Evolutionary conservation across 371 early-diverging fungal genomes (phyloP).

Genomic region (Choanephora cucurbitarum): DNA sequence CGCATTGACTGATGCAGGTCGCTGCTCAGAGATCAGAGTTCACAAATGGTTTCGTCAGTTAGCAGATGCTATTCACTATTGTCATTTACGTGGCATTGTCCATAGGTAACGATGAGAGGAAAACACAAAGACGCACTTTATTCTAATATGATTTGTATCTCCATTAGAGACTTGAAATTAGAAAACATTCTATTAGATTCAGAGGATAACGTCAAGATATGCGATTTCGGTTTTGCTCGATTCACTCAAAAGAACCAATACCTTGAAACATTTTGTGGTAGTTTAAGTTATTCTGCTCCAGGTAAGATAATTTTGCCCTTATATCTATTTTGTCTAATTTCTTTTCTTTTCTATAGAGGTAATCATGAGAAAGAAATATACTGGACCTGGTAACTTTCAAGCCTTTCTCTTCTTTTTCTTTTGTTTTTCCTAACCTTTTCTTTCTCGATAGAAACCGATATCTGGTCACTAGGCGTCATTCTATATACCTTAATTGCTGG

Average conservation of each 20-base stretch:
- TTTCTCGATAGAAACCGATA: conserved; percentile 67
- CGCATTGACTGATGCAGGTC: conserved; percentile 62
- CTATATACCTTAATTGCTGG: conserved; percentile 82
- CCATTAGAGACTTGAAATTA: conserved; percentile 77
- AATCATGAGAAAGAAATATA: conserved; percentile 73
- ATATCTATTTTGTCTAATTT: neutral
- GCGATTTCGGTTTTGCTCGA: conserved; percentile 92
- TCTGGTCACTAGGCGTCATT: conserved; percentile 88
- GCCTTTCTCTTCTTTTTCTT: neutral
- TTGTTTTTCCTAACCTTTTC: conserved; percentile 5
- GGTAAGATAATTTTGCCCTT: conserved; percentile 20
- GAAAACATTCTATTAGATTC: conserved; percentile 83
- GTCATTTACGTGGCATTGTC: conserved; percentile 76
- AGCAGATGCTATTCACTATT: conserved; percentile 73
- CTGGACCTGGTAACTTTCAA: conserved; percentile 65
- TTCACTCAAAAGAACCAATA: conserved; percentile 67
- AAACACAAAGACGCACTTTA: no score
- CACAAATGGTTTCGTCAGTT: conserved; percentile 73
- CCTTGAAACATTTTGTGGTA: conserved; percentile 87
- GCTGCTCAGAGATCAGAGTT: conserved; percentile 56
- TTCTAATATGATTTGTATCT: no score
- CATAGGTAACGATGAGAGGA: no score
- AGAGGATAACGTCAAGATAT: conserved; percentile 76
- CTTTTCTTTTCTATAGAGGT: conserved; percentile 51
- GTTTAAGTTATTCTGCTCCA: conserved; percentile 83